Evolutionary conservation across 192 early-diverging fungal species (phyloP), one percentile per base, ranked within the genome.

Genomic region (Diversispora eburnea): DNA sequence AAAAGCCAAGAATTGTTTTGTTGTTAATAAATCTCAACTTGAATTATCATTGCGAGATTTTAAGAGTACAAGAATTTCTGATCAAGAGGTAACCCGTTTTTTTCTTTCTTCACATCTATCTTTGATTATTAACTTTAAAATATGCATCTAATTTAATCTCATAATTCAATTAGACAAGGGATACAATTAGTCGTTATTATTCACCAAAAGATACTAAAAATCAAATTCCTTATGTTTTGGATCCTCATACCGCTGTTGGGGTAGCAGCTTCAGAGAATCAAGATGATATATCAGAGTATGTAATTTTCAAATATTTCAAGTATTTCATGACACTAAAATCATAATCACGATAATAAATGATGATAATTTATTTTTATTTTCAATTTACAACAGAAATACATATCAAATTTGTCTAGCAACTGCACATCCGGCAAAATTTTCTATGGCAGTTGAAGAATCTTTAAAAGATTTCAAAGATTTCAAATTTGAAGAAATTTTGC

Each of bases 231-330:
- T 98, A 99, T 58, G 77, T 97, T 47, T 84, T 99, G 57, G 96
- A 98, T 74, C 97, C 97, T 25, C 97, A 99, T 72, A 99, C 96
- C 2, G 95, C 97, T 5, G 94, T 99, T 61, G 97, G 96, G 74
- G 90, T 99, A 39, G 83, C 84, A 47, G 92, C 94, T 9, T 93
- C 94, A 7, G 93, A 97, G 67, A 75, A 64, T 13, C 54, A 86
- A 57, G 42, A 42, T 33, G 12, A 55, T 46, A n/a, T n/a, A 15
- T 22, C 43, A n/a, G 63, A 47, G 4, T 47, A 43, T 65, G 10
- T 22, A 20, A 47, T 19, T 57, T 6, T 10, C 67, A 3, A 56
- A 61, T 5, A 47, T 77, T 0, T 70, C 74, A 55, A 67, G 77
- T 55, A 70, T 57, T 45, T 49, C 19, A 20, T 69, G 22, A 33